A percentile compares a stretch with the other conserved stretches of the same genome.
These are phyloP conservation scores for Cadophora gregata DNA, from an alignment of 2,329 filamentous ascomycete genomes.

Conservation along the genomic window DNA sequence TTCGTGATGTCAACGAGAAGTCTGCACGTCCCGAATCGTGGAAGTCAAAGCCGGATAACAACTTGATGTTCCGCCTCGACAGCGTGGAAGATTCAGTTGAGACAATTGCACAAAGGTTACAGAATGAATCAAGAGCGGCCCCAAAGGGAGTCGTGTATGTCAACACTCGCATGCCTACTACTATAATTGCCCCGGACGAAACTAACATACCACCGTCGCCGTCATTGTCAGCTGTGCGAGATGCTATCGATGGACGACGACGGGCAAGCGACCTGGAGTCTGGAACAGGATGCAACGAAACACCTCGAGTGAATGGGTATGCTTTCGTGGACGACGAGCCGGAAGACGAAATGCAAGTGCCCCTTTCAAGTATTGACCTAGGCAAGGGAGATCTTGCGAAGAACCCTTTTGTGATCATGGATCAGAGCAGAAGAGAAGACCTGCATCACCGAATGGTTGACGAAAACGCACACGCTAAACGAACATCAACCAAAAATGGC, in stretches of 20 bases:
- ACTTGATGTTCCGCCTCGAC: constrained; percentile 84
- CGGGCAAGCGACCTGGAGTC: constrained; percentile 68
- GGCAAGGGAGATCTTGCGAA: constrained; percentile 66
- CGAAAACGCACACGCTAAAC: constrained; percentile 74
- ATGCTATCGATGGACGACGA: constrained; percentile 79
- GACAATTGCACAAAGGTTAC: constrained; percentile 71
- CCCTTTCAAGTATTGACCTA: constrained; percentile 59
- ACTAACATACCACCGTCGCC: constrained; percentile 73
- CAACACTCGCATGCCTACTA: constrained; percentile 78
- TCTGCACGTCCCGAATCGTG: constrained; percentile 80
- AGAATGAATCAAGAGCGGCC: constrained; percentile 72
- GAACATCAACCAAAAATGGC: constrained; percentile 63
- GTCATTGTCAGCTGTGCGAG: constrained; percentile 81
- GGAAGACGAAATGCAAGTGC: constrained; percentile 51
- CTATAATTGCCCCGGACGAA: constrained; percentile 46
- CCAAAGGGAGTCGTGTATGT: constrained; percentile 80
- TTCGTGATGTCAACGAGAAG: constrained; percentile 71
- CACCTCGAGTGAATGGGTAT: constrained; percentile 91
- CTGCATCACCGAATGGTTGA: constrained; percentile 90
- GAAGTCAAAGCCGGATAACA: constrained; percentile 77
- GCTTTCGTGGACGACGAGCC: constrained; percentile 88
- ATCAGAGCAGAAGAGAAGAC: constrained; percentile 77
- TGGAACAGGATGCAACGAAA: constrained; percentile 66
- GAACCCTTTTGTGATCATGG: constrained; percentile 81
- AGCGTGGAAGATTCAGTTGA: constrained; percentile 63